Base-by-base conservation (phyloP, 352 stramenopile species). In the Phytopythium sindhum region DNA sequence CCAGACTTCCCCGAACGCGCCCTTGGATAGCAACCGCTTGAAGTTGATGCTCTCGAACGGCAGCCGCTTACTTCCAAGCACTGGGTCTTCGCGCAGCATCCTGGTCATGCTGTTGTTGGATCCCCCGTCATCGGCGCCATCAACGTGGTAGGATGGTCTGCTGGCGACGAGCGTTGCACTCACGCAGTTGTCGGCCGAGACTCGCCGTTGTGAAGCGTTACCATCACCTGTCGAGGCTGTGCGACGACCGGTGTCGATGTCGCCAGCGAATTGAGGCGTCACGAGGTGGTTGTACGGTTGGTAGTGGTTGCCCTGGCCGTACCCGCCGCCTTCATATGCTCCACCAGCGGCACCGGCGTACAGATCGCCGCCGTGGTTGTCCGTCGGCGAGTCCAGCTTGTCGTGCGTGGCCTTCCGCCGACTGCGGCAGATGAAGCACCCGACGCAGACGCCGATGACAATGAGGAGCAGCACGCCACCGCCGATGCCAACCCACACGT, bases 1-100 rank as follows among this genome's bases (percentile, higher is more conserved):
- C 76, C 72, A 88, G 4, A 89, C 77, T 47, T 89, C 80, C 15
- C 80, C 80, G 33, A 69, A 81, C 10, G 78, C 76, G 9, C 77
- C 80, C 10, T 78, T 77, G 0, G 73, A 69, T n/a, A n/a, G n/a
- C 4, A 71, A 37, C 19, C 54, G 58, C 31, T 77, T 48, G 29
- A 86, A 78, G 4, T 5, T 23, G 26, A n/a, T n/a, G n/a, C n/a
- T n/a, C 15, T 78, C 68, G 48, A 67, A 68, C 17, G 68, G 58
- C n/a, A 75, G 10, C 1, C 69, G 66, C 52, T 70, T 66, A n/a
- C n/a, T n/a, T n/a, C n/a, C n/a, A n/a, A n/a, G n/a, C n/a, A n/a
- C n/a, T n/a, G n/a, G n/a, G n/a, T n/a, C n/a, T n/a, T n/a, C n/a
- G n/a, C n/a, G n/a, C n/a, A n/a, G n/a, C n/a, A n/a, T n/a, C n/a